These are phyloP conservation scores for Strobilomyces dryophilus DNA, from an alignment of 768 basidiomycete genomes.

Conservation along the genomic window DNA sequence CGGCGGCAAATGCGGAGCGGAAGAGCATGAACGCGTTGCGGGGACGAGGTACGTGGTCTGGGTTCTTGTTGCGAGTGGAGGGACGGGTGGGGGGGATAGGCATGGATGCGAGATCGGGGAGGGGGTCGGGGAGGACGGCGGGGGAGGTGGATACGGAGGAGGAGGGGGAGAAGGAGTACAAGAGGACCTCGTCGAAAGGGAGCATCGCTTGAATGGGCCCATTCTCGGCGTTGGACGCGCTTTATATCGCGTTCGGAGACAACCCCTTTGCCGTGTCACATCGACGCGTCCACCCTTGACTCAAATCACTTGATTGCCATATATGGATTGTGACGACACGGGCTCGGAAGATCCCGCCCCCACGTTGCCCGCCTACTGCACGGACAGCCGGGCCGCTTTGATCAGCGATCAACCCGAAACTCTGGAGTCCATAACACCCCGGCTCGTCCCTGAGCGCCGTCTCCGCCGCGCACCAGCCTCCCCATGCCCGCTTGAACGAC, in stretches of 20 bases:
- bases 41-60: constrained; percentile 40
- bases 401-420: constrained; percentile 43
- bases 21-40: no score
- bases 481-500: constrained; percentile 39
- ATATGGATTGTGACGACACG: constrained; percentile 12
- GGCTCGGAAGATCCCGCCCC: constrained; percentile 17
- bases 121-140: background rate
- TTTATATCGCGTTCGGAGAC: constrained; percentile 22
- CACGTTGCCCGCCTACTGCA: constrained; percentile 27
- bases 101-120: constrained; percentile 17
- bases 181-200: constrained; percentile 17
- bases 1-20: no score
- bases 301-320: constrained; percentile 26
- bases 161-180: background rate
- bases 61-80: constrained; percentile 28
- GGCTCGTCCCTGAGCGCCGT: constrained; percentile 22
- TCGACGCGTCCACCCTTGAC: constrained; percentile 19
- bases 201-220: constrained; percentile 11
- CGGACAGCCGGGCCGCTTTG: constrained; percentile 20
- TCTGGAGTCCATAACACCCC: constrained; percentile 36
- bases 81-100: constrained; percentile 28
- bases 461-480: constrained; percentile 41
- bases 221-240: constrained; percentile 7
- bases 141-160: constrained; percentile 10
- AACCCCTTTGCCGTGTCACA: constrained; percentile 27